phyloP scores from a whole-genome alignment of 306 rosid species.

The Mimosa pudica region DNA sequence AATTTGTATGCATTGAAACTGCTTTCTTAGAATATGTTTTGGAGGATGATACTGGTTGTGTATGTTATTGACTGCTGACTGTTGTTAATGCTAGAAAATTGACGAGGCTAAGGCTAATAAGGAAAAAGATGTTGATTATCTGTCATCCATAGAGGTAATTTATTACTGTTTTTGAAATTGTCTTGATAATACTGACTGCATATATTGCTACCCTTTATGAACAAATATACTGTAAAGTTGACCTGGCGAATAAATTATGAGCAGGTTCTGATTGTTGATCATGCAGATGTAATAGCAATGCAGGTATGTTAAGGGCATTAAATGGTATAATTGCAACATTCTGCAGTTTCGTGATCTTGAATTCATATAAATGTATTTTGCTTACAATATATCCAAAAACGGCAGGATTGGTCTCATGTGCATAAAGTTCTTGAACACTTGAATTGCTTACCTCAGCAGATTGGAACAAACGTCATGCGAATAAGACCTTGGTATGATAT shows the following conservation, averaged over 20 bases:
- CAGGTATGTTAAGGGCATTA: slow-evolving; percentile 59
- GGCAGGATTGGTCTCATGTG: slow-evolving; percentile 84
- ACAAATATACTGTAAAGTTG: slow-evolving; percentile 29
- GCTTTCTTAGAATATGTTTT: slow-evolving; percentile 17
- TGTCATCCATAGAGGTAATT: slow-evolving; percentile 91
- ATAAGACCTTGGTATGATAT: slow-evolving; percentile 76
- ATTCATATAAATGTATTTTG: not conserved
- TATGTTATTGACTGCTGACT: slow-evolving; percentile 31
- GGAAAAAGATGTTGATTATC: slow-evolving; percentile 91
- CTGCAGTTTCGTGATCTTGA: slow-evolving; percentile 29
- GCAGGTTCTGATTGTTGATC: slow-evolving; percentile 91
- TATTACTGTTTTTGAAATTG: slow-evolving; percentile 28
- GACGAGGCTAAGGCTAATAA: slow-evolving; percentile 60
- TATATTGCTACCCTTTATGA: slow-evolving; percentile 12
- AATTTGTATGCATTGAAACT: slow-evolving; percentile 15
- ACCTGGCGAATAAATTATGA: slow-evolving; percentile 23
- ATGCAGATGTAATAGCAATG: slow-evolving; percentile 91
- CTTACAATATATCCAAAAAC: slow-evolving; percentile 32
- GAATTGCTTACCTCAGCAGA: slow-evolving; percentile 78
- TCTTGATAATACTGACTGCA: slow-evolving; percentile 13
- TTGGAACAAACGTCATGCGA: slow-evolving; percentile 82
- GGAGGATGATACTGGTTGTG: slow-evolving; percentile 7
- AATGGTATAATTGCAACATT: slow-evolving; percentile 31
- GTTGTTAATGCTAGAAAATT: slow-evolving; percentile 67
- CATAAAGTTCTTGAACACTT: slow-evolving; percentile 65